Evolutionary conservation across 768 basidiomycete genomes (phyloP), one percentile per base, ranked within the genome.

Genomic region (Russula lepida): DNA sequence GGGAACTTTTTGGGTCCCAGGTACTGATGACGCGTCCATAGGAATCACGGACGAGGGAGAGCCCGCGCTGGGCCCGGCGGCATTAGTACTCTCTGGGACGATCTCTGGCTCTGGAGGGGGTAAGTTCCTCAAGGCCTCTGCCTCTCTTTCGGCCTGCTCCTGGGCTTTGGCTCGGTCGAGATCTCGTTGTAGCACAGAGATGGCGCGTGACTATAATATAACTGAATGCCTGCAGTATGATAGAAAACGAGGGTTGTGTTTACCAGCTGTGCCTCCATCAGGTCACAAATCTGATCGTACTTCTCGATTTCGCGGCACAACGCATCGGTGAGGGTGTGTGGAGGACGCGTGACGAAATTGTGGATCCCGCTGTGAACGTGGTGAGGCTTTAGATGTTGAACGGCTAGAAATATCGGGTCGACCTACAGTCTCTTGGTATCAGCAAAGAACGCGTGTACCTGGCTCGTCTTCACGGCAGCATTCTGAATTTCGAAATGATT

Each of bases 241-340:
- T 28, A 25, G 51, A 30, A 21, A 43, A 11, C 3, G 27, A 6
- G 62, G 13, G 9, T 50, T 33, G 41, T 46, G 73, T 84, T 71
- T 71, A 84, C 89, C 65, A 92, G 67, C 55, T 84, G 82, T 43
- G 83, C 79, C 70, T 92, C 90, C 53, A 92, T 82, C 1, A 83
- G 76, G 68, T 92, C 90, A 67, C 88, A 89, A 5, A 90, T 64
- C 66, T 89, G 87, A 68, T 92, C 88, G 66, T 86, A 92, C 68
- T 81, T 85, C 69, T 91, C 88, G 3, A 90, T 75, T 68, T 89
- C 88, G 39, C 81, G 81, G 17, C 88, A 85, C 35, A 92, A 76
- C 19, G 85, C 78, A 3, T 82, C 75, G 3, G 81, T 83, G 13
- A 90, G 69, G 25, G 84, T 77, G n/a, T 75, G 82, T 11, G 88